Conservation (phyloP, 768 basidiomycete species). For the Suillus discolor region DNA sequence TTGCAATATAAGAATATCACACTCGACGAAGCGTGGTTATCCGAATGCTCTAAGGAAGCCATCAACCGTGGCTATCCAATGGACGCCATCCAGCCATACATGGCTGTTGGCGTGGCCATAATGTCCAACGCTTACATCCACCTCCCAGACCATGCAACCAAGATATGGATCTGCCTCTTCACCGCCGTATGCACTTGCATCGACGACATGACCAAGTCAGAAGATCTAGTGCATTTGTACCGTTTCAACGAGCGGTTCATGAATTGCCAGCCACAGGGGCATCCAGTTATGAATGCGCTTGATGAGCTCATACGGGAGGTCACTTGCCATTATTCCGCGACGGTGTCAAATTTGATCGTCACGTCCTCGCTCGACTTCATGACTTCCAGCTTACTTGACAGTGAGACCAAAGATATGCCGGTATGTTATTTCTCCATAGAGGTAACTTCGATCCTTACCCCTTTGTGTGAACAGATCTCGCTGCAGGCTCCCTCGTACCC, state of each 20-base stretch:
- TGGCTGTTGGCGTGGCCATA: conserved; percentile 1
- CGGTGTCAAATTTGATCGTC: conserved; percentile 38
- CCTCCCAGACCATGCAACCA: conserved; percentile 24
- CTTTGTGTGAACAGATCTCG: conserved; percentile 12
- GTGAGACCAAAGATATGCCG: conserved; percentile 30
- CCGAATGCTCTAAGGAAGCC: background rate
- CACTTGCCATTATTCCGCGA: conserved; percentile 27
- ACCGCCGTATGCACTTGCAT: conserved; percentile 39
- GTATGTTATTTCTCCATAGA: conserved; percentile 14
- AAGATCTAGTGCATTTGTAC: conserved; percentile 24
- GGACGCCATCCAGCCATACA: background rate
- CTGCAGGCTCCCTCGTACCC: conserved; percentile 28
- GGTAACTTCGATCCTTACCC: background rate
- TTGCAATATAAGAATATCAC: background rate
- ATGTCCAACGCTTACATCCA: conserved; percentile 25
- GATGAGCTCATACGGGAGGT: conserved; percentile 35
- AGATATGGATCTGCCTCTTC: conserved; percentile 38
- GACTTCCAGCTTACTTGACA: conserved; percentile 35
- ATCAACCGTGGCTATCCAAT: conserved; percentile 2
- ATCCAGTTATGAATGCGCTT: conserved; percentile 35
- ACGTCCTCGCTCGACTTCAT: conserved; percentile 39
- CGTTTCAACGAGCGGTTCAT: conserved; percentile 39
- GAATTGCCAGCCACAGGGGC: conserved; percentile 26
- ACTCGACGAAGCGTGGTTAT: background rate
- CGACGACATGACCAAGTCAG: conserved; percentile 38